Conservation (phyloP, 345 rosid species). For the Aquilaria sinensis region DNA sequence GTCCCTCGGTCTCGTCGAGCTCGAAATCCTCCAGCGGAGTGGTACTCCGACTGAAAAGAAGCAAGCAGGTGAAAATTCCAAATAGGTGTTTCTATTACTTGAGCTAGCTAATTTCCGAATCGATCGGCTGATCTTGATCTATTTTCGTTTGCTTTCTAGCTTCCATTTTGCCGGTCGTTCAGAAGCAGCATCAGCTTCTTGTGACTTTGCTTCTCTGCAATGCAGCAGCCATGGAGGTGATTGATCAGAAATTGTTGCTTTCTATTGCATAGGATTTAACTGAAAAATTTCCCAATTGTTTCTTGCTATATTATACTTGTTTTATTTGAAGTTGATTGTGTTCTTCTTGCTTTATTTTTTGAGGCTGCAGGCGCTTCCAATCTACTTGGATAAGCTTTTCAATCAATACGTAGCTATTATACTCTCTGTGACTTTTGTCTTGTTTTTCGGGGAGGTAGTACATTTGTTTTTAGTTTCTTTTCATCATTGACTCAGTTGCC, state of each 20-base stretch:
- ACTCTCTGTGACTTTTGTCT: conserved; percentile 91
- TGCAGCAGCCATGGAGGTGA: conserved; percentile 94
- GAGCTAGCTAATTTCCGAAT: neutral
- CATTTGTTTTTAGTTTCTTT: conserved; percentile 4
- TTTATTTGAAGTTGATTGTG: neutral
- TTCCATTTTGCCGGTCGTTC: conserved; percentile 77
- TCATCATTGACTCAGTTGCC: neutral
- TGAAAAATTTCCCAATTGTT: neutral
- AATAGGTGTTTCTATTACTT: neutral
- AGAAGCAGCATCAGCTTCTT: conserved; percentile 93
- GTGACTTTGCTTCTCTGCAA: conserved; percentile 89
- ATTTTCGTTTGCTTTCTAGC: conserved; percentile 29
- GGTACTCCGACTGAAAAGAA: conserved; percentile 80
- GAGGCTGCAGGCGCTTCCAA: conserved; percentile 78
- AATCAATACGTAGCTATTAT: conserved; percentile 82
- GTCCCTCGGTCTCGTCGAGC: conserved; percentile 98
- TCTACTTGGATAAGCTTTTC: conserved; percentile 87
- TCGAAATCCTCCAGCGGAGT: conserved; percentile 92
- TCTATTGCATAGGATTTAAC: neutral
- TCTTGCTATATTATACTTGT: neutral
- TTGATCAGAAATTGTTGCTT: no score
- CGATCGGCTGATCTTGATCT: neutral
- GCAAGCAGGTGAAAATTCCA: conserved; percentile 58
- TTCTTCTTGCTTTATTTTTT: conserved; percentile 3
- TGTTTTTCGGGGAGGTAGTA: conserved; percentile 83